A percentile compares a stretch with the other conserved stretches of the same genome.
Evolutionary conservation across 1,284 basidiomycete genomes (phyloP).

Genomic region (Microbotryum intermedium): DNA sequence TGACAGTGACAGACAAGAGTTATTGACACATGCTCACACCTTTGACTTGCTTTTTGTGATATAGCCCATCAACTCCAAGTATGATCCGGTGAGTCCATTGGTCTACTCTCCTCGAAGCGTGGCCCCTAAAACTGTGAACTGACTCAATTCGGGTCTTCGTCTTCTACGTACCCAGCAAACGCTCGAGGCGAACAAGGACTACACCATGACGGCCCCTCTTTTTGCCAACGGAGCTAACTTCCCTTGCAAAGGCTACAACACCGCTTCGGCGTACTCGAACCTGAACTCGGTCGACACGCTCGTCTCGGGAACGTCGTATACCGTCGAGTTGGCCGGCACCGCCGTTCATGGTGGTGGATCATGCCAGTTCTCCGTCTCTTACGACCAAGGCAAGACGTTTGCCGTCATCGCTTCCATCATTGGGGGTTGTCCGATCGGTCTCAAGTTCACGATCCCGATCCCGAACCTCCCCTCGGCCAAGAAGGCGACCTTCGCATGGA

Average conservation of each 20-base stretch:
- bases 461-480: slow-evolving; percentile 39
- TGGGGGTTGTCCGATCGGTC: slow-evolving; percentile 40
- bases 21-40: not conserved
- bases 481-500: slow-evolving; percentile 43
- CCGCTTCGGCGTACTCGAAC: slow-evolving; percentile 30
- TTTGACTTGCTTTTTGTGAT: not conserved
- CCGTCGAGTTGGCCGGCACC: slow-evolving; percentile 34
- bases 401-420: slow-evolving; percentile 40
- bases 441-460: slow-evolving; percentile 36
- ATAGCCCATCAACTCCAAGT: slow-evolving; percentile 24
- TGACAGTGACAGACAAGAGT: not conserved
- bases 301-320: slow-evolving; percentile 32
- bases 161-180: slow-evolving; percentile 12
- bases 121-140: too few species aligned
- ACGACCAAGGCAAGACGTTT: slow-evolving; percentile 42
- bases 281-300: slow-evolving; percentile 36
- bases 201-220: slow-evolving; percentile 40
- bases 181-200: slow-evolving; percentile 38
- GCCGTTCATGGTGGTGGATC: slow-evolving; percentile 42
- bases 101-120: too few species aligned
- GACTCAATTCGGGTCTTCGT: too few species aligned
- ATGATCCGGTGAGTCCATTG: slow-evolving; percentile 2
- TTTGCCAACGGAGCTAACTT: slow-evolving; percentile 36
- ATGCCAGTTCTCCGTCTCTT: slow-evolving; percentile 41
- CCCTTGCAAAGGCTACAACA: slow-evolving; percentile 43